Evolutionary conservation across 1,139 yeast species (phyloP), one percentile per base, ranked within the genome.

Genomic region (Tardiomyces digboiensis): DNA sequence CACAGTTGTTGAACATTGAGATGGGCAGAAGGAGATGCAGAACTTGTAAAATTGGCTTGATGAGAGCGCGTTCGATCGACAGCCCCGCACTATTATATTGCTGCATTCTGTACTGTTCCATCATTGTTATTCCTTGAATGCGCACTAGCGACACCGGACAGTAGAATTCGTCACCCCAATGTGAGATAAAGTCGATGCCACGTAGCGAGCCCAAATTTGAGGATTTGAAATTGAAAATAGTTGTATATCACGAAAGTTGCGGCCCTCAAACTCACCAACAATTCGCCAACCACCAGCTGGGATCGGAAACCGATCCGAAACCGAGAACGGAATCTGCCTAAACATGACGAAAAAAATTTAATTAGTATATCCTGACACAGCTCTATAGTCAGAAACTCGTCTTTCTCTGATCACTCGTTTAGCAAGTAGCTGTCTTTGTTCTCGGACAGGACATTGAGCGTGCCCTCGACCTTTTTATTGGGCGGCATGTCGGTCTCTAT

Each of bases 51-150:
- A n/a, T n/a, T n/a, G n/a, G n/a, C n/a, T n/a, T n/a, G n/a, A n/a
- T n/a, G n/a, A n/a, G n/a, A n/a, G n/a, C n/a, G n/a, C n/a, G n/a
- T n/a, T n/a, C n/a, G n/a, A n/a, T n/a, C n/a, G n/a, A n/a, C n/a
- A n/a, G n/a, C n/a, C n/a, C n/a, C 8, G 33, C 14, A 16, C 16
- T 13, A 16, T 26, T 26, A 16, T 16, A 21, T 85, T 41, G 71
- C 72, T 26, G 33, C 52, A 71, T 66, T 52, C 78, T 84, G 57
- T 83, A 83, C 55, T 89, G 95, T 53, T 89, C 97, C 77, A 89
- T 84, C 97, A 89, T 89, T 0, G 97, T 89, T 51, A 86, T 85
- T 2, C 97, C 97, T 60, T 87, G 91, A 4, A 86, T 96, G 52
- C 93, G 70, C 1, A 88, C 71, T 14, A 88, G 62, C 0, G 95